Evolutionary conservation across 2,329 filamentous ascomycete species (phyloP).

Genomic region (Phialophora expanda): DNA sequence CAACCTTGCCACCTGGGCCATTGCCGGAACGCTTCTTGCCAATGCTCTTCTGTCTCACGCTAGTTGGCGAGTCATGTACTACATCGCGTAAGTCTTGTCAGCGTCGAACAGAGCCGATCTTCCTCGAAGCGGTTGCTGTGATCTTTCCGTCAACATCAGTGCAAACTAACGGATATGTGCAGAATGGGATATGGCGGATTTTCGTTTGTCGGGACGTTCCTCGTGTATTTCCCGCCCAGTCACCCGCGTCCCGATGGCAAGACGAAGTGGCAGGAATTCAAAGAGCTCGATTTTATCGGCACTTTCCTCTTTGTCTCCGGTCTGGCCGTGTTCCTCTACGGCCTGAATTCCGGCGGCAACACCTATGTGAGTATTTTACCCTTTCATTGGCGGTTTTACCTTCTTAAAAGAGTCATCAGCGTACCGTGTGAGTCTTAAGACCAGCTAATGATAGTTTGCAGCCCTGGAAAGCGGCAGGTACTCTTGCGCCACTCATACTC

Average conservation of each 20-base stretch:
- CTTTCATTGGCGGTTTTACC: neutral
- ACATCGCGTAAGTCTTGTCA: constrained; percentile 48
- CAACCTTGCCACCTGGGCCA: constrained; percentile 32
- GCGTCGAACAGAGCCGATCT: neutral
- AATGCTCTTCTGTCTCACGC: constrained; percentile 42
- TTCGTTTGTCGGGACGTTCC: constrained; percentile 54
- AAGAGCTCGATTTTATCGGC: constrained; percentile 58
- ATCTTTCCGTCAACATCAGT: neutral
- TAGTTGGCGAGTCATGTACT: constrained; percentile 62
- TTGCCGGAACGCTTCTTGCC: constrained; percentile 32
- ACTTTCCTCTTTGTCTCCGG: constrained; percentile 58
- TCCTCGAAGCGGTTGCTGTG: neutral
- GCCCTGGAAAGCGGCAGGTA: constrained; percentile 47
- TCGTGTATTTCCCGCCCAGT: constrained; percentile 58
- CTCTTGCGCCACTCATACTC: constrained; percentile 50
- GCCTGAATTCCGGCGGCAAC: constrained; percentile 40
- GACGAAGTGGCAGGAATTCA: constrained; percentile 50
- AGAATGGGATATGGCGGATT: constrained; percentile 59
- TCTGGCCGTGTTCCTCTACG: constrained; percentile 58
- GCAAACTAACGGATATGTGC: neutral
- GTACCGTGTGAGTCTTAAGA: neutral
- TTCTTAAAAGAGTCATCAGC: neutral
- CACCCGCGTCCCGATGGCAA: constrained; percentile 52
- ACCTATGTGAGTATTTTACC: constrained; percentile 36
- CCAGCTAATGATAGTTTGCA: neutral